Base-by-base conservation (phyloP, 768 basidiomycete species). In the Naematelia encephala region DNA sequence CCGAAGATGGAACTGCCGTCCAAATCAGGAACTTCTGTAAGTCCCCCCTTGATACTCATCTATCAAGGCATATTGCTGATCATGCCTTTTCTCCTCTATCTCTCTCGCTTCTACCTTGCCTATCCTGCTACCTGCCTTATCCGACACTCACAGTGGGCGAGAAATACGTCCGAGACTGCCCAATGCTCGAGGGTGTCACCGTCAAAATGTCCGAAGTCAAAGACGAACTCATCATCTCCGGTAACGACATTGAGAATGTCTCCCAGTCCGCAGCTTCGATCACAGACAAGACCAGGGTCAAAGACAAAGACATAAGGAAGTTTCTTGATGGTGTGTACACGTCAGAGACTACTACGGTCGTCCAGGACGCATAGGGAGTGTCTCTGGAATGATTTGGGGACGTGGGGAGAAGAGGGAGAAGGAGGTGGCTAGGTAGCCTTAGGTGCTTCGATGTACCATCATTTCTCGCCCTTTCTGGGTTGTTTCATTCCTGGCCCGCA, bases 221-320 rank as follows among this genome's bases (percentile, higher is more conserved):
- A 65, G 75, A 72, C 46, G 73, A 74, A 64, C 82, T 96, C 61
- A 87, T 93, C 69, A 80, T 98, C 25, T 86, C 91, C 81, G 94
- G 94, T 49, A 93, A 91, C 76, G 94, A 99, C 79, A 84, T 99
- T 62, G 88, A 98, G 78, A 89, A 88, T 71, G 96, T 99, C 51
- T 98, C 94, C 29, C 94, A 98, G 80, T 96, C 92, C 67, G 91
- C 96, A 61, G 96, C 96, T 48, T 90, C 90, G 43, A 98, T 99
- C 77, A 96, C 98, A 78, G 93, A 93, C 69, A 83, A 88, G 62
- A 96, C 91, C 82, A 86, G 87, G 69, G 96, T 99, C 74, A 88
- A 91, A 80, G 96, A 98, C 87, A 99, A 99, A 83, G 94, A 77
- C 75, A 97, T 98, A 81, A 91, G 94, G 70, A 96, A 97, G 83